Conservation (phyloP, 495 filamentous ascomycete genomes). For the Penicillium manginii region DNA sequence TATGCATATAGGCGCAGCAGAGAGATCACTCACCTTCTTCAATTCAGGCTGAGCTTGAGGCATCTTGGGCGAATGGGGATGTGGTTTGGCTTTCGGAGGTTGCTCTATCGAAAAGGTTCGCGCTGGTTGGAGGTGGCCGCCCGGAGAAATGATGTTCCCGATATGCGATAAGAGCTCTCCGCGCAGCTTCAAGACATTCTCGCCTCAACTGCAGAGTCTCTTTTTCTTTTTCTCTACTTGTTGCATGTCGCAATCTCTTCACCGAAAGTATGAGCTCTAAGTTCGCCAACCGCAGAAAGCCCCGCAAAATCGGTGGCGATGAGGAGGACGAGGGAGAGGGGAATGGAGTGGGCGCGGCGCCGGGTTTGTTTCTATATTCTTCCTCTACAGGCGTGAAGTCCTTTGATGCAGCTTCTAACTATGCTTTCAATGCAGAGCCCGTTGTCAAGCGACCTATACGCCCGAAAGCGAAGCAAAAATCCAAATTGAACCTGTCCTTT, state of each 20-base stretch:
- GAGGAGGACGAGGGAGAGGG: constrained; percentile 73
- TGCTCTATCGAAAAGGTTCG: not conserved
- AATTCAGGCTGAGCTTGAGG: constrained; percentile 98
- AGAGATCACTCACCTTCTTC: constrained; percentile 73
- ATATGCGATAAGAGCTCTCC: constrained; percentile 29
- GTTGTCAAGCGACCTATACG: constrained; percentile 45
- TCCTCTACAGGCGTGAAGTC: not conserved
- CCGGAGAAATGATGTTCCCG: constrained; percentile 43
- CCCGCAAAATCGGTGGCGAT: constrained; percentile 71
- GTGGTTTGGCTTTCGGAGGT: constrained; percentile 12
- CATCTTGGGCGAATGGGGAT: constrained; percentile 63
- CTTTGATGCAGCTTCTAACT: constrained; percentile 16
- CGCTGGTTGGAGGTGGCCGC: constrained; percentile 9
- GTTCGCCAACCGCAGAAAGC: constrained; percentile 70
- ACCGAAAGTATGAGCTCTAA: constrained; percentile 60
- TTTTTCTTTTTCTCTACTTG: not conserved
- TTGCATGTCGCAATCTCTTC: not conserved
- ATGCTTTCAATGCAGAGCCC: constrained; percentile 31
- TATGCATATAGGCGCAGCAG: too few relatives aligned
- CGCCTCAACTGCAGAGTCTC: not conserved
- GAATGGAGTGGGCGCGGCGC: constrained; percentile 39
- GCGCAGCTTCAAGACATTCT: not conserved
- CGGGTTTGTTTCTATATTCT: constrained; percentile 25
- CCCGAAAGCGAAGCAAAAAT: constrained; percentile 65
- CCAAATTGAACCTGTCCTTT: constrained; percentile 75